phyloP scores from a whole-genome alignment of 176 grass and related monocot genomes.

The Rhynchospora tenuis region DNA sequence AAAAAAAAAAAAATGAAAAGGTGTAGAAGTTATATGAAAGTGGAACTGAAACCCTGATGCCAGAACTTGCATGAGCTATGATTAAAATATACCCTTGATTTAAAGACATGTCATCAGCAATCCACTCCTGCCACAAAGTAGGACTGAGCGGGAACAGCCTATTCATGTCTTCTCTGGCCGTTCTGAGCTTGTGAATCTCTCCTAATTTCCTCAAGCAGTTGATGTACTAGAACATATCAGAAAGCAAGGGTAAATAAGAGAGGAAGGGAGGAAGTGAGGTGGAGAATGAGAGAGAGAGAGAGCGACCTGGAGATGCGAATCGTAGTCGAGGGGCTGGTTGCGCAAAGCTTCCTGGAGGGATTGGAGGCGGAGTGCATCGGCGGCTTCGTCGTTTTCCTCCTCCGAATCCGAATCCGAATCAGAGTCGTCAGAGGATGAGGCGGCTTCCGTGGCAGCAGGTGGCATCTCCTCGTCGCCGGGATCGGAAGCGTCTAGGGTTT shows the following conservation, averaged over 20 bases:
- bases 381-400: conserved; percentile 36
- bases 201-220: conserved; percentile 79
- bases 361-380: conserved; percentile 62
- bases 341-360: conserved; percentile 51
- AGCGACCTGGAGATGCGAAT: conserved; percentile 50
- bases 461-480: conserved; percentile 28
- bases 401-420: conserved; percentile 46
- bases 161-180: conserved; percentile 82
- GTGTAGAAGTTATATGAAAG: background rate
- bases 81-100: conserved; percentile 44
- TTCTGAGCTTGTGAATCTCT: conserved; percentile 59
- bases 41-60: background rate
- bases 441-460: conserved; percentile 22
- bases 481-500: conserved; percentile 14
- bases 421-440: conserved; percentile 24
- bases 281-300: background rate
- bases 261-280: background rate
- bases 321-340: conserved; percentile 68
- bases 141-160: conserved; percentile 59
- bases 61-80: background rate
- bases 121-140: conserved; percentile 92
- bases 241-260: background rate
- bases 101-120: conserved; percentile 76
- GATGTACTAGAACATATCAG: conserved; percentile 50
- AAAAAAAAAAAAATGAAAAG: no score